Percentiles rank a stretch among this genome's conserved stretches.
These are phyloP conservation scores for Mycena polygramma DNA, from an alignment of 768 basidiomycete species.

Conservation along the genomic window DNA sequence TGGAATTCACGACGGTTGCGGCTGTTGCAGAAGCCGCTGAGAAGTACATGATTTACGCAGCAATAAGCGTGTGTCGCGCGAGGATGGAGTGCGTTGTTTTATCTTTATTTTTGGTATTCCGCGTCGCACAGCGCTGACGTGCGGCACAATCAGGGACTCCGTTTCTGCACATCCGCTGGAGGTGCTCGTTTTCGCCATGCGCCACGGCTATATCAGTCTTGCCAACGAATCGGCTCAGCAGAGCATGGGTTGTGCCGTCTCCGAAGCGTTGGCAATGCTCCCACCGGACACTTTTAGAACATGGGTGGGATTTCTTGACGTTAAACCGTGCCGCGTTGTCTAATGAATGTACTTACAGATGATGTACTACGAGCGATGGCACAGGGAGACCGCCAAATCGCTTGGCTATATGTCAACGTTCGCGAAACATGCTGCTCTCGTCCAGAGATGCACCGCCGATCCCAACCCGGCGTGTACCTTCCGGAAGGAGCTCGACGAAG, in stretches of 20 bases:
- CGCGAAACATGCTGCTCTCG: not conserved
- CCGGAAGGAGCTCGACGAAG: slow-evolving; percentile 2
- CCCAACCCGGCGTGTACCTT: slow-evolving; percentile 3
- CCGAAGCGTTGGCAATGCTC: not conserved
- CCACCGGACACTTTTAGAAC: not conserved
- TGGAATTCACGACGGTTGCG: slow-evolving; percentile 32
- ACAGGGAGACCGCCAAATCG: not conserved
- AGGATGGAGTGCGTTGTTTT: slow-evolving; percentile 23
- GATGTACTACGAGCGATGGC: not conserved
- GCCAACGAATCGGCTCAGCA: not conserved
- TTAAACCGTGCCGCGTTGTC: not conserved
- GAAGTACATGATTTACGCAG: slow-evolving; percentile 41
- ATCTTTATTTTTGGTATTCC: not conserved
- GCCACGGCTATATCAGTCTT: slow-evolving; percentile 1
- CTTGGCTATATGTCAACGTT: slow-evolving; percentile 1
- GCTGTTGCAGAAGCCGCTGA: slow-evolving; percentile 42
- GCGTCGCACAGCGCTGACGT: not conserved
- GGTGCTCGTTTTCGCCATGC: not conserved
- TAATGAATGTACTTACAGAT: not conserved
- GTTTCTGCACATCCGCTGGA: not conserved
- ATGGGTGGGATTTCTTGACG: not conserved
- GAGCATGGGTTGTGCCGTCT: not conserved
- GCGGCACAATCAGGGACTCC: not conserved
- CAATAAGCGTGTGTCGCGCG: slow-evolving; percentile 2
- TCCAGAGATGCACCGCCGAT: not conserved